Evolutionary conservation across 192 early-diverging fungal species (phyloP).

Genomic region (Coemansia sp.): DNA sequence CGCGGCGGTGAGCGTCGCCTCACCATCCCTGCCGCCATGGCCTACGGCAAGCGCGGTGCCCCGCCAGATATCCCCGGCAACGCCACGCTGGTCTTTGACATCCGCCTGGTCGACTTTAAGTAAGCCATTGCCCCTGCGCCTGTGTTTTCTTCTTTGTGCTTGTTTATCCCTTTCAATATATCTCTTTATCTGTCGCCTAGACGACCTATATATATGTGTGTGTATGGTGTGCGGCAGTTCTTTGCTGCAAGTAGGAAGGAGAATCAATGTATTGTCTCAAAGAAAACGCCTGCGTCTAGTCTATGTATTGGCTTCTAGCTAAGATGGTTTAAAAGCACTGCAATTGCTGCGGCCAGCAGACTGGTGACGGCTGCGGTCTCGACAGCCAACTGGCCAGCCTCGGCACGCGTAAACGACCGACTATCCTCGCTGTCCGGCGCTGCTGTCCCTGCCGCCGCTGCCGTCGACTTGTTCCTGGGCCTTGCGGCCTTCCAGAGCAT

Average conservation of each 20-base stretch:
- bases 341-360: constrained; percentile 6
- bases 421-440: neutral
- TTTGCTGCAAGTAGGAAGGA: too few species aligned
- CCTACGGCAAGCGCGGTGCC: constrained; percentile 75
- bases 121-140: constrained; percentile 9
- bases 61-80: constrained; percentile 91
- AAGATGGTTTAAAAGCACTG: too few species aligned
- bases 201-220: too few species aligned
- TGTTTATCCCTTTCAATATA: too few species aligned
- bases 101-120: constrained; percentile 76
- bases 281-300: too few species aligned
- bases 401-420: constrained; percentile 9
- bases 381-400: constrained; percentile 19
- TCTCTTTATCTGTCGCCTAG: too few species aligned
- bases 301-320: too few species aligned
- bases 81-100: constrained; percentile 87
- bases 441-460: too few species aligned
- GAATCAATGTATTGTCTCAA: too few species aligned
- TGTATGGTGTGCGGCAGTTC: too few species aligned
- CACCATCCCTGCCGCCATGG: constrained; percentile 78
- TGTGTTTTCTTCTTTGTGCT: neutral
- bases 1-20: constrained; percentile 88
- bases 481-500: constrained; percentile 16
- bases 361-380: constrained; percentile 19
- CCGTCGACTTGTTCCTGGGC: neutral